A percentile compares a stretch with the other conserved stretches of the same genome.
These are phyloP conservation scores for Sphaerosporella brunnea DNA, from an alignment of 495 filamentous ascomycete genomes.

Conservation along the genomic window DNA sequence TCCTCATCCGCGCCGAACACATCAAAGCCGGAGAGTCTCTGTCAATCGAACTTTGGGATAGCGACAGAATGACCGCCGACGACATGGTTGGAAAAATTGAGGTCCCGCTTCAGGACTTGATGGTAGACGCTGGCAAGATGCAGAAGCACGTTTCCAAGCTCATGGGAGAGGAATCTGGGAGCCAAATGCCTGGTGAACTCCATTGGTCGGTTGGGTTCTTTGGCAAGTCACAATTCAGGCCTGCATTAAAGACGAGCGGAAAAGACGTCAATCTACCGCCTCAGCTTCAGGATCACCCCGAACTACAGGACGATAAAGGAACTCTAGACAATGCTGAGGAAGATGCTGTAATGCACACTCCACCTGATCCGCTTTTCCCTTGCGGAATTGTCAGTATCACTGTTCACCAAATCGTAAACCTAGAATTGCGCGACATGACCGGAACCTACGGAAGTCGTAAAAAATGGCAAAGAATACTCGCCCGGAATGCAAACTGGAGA, in stretches of 20 bases:
- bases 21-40: conserved; percentile 88
- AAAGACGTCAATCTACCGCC: conserved; percentile 59
- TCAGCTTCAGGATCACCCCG: conserved; percentile 49
- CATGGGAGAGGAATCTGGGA: conserved; percentile 59
- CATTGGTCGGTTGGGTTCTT: conserved; percentile 96
- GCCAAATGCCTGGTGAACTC: conserved; percentile 77
- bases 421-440: conserved; percentile 68
- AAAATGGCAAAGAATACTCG: conserved; percentile 67
- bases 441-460: conserved; percentile 52
- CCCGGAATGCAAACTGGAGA: conserved; percentile 80
- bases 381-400: conserved; percentile 68
- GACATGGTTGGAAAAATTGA: conserved; percentile 91
- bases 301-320: conserved; percentile 79
- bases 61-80: conserved; percentile 64
- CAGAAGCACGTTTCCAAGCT: conserved; percentile 79
- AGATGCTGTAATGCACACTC: conserved; percentile 72
- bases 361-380: conserved; percentile 86
- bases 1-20: conserved; percentile 67
- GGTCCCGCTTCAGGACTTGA: conserved; percentile 66
- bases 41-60: conserved; percentile 90
- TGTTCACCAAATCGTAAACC: conserved; percentile 86
- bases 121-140: conserved; percentile 82
- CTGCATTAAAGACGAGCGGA: conserved; percentile 68
- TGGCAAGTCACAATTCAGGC: conserved; percentile 66
- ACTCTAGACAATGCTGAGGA: conserved; percentile 55